Base-by-base conservation (phyloP, 2,329 filamentous ascomycete species). In the Xylariaceae sp. region DNA sequence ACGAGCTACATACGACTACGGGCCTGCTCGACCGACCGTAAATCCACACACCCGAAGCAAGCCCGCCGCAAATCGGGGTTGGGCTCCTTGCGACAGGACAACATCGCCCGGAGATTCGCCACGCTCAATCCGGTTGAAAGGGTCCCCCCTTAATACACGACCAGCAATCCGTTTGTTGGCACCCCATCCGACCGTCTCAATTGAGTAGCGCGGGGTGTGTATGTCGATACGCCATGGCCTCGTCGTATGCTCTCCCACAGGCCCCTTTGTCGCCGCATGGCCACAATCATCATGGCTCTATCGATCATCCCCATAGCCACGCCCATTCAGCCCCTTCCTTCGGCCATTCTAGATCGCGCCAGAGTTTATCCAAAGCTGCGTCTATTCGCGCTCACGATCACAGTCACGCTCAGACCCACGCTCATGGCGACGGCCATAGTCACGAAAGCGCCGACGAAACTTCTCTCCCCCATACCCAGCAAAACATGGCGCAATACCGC, bases 191-290 rank as follows among this genome's bases (percentile, higher is more conserved):
- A n/a, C n/a, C n/a, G n/a, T n/a, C n/a, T n/a, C n/a, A n/a, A n/a
- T n/a, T n/a, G n/a, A n/a, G n/a, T n/a, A n/a, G n/a, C n/a, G n/a
- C n/a, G n/a, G n/a, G n/a, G n/a, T n/a, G n/a, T n/a, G n/a, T n/a
- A n/a, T n/a, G 29, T 36, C 26, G 48, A 29, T 22, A 50, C 47
- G 69, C 54, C 53, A 80, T 80, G 76, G 73, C 76, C 55, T 76
- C 79, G 36, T 76, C 80, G 19, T 83, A 80, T 64, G 72, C 74
- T 48, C 67, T 83, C 51, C 80, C 80, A n/a, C 74, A 77, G 34
- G 72, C 78, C 34, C 71, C 76, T 37, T 67, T 80, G 43, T 74
- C 76, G 49, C 76, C 76, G 22, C 54, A 56, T 36, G 74, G 49
- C 46, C 68, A 71, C 47, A 58, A 36, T 19, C 54, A 54, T 21